Conservation (phyloP, 208 protist species). For the Porcisia hertigi region DNA sequence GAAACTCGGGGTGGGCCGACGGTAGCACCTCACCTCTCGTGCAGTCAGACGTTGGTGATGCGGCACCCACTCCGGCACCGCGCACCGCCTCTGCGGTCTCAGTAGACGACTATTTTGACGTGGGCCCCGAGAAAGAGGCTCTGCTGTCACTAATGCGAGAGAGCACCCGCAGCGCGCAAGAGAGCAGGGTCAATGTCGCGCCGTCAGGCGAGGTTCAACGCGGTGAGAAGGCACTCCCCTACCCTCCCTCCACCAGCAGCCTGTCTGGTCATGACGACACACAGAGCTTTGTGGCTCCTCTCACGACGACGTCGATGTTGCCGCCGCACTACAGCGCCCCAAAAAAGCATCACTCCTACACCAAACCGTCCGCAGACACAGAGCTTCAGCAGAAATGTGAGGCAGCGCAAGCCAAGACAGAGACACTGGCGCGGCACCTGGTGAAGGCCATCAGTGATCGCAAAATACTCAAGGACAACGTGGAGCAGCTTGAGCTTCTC, state of each 20-base stretch:
- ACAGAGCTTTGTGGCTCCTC: not conserved
- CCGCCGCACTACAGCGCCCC: not conserved
- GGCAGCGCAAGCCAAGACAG: constrained; percentile 67
- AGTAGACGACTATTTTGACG: constrained; percentile 37
- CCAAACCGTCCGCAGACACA: not conserved
- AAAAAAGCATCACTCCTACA: not conserved
- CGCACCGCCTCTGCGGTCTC: not conserved
- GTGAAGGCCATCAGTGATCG: constrained; percentile 77
- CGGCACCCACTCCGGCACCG: not conserved
- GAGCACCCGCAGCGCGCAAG: constrained; percentile 8
- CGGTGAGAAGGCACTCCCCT: not conserved
- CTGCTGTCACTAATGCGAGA: constrained; percentile 33
- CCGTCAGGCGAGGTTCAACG: not conserved
- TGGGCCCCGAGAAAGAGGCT: constrained; percentile 46
- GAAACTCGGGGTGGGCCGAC: constrained; percentile 17
- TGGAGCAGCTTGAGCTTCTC: constrained; percentile 61
- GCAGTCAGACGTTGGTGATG: not conserved
- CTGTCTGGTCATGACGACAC: constrained; percentile 1
- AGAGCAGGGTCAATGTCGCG: not conserved
- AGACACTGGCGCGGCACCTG: constrained; percentile 79
- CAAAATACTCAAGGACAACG: constrained; percentile 55
- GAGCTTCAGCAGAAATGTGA: constrained; percentile 37
- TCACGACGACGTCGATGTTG: not conserved
- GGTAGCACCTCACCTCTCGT: not conserved
- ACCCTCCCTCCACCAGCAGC: not conserved